Evolutionary conservation across 2,329 filamentous ascomycete genomes (phyloP).

Genomic region (Berkeleyomyces basicola): DNA sequence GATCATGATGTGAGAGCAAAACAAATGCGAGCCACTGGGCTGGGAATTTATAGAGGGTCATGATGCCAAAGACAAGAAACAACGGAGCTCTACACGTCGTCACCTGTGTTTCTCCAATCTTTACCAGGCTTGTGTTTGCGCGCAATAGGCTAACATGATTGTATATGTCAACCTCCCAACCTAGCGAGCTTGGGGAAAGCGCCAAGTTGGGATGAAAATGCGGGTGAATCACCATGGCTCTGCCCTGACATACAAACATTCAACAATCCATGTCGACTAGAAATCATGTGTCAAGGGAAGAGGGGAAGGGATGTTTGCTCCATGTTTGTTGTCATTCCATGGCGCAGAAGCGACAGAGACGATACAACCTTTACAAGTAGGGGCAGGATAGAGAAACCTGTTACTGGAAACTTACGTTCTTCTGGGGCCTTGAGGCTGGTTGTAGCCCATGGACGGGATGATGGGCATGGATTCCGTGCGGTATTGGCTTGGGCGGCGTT

Average conservation of each 20-base stretch:
- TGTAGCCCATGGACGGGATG: slow-evolving; percentile 7
- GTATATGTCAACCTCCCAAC: not conserved
- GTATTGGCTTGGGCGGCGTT: slow-evolving; percentile 9
- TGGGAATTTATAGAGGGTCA: not conserved
- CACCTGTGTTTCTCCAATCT: not conserved
- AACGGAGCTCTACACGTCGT: not conserved
- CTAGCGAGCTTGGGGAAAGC: not conserved
- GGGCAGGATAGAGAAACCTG: not conserved
- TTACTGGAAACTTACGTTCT: slow-evolving; percentile 10
- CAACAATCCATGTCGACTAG: not conserved
- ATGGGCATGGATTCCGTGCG: slow-evolving; percentile 12
- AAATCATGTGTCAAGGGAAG: not conserved
- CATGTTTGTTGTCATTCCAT: not conserved
- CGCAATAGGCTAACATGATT: not conserved
- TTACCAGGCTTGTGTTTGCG: not conserved
- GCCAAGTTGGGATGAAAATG: not conserved
- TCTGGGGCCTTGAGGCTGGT: not conserved
- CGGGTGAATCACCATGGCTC: not conserved
- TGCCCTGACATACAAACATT: not conserved
- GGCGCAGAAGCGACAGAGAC: not conserved
- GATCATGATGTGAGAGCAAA: not conserved
- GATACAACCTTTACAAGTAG: not conserved
- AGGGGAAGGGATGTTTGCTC: not conserved
- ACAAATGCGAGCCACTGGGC: not conserved
- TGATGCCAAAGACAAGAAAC: not conserved